Percentiles rank a stretch among this genome's conserved stretches.
Evolutionary conservation across 2,329 filamentous ascomycete species (phyloP).

Genomic region (Teratosphaeria epicoccoides): DNA sequence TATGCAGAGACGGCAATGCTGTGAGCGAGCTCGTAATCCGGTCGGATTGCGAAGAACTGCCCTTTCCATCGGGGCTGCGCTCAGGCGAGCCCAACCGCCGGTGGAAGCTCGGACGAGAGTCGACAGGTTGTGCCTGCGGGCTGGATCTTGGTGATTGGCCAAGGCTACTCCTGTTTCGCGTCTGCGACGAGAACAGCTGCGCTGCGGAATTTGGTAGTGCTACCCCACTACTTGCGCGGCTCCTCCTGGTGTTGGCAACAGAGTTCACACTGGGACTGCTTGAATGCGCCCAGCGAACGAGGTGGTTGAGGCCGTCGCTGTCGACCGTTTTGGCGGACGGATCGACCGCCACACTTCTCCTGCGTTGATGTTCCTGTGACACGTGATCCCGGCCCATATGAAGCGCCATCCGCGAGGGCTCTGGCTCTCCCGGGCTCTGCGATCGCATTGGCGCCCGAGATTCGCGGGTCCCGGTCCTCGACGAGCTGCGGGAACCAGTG

Average conservation of each 20-base stretch:
- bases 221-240: slow-evolving; percentile 29
- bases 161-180: slow-evolving; percentile 19
- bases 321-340: slow-evolving; percentile 18
- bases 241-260: slow-evolving; percentile 24
- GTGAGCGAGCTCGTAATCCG: slow-evolving; percentile 14
- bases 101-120: slow-evolving; percentile 5
- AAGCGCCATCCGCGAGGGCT: slow-evolving; percentile 14
- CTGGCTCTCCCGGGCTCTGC: slow-evolving; percentile 14
- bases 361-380: slow-evolving; percentile 20
- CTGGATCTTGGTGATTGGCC: slow-evolving; percentile 30
- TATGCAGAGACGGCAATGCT: slow-evolving; percentile 25
- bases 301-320: slow-evolving; percentile 37
- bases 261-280: slow-evolving; percentile 41
- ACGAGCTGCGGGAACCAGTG: slow-evolving; percentile 27
- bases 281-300: slow-evolving; percentile 50
- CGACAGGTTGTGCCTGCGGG: slow-evolving; percentile 22
- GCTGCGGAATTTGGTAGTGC: slow-evolving; percentile 26
- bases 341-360: slow-evolving; percentile 34
- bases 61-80: slow-evolving; percentile 19
- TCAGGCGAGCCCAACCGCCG: slow-evolving; percentile 23
- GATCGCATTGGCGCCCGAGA: slow-evolving; percentile 12
- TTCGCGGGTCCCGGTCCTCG: slow-evolving; percentile 20
- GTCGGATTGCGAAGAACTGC: slow-evolving; percentile 14
- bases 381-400: slow-evolving; percentile 13
- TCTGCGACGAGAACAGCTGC: slow-evolving; percentile 25